Conservation (phyloP, 495 filamentous ascomycete genomes). For the Tetracladium setigerum region DNA sequence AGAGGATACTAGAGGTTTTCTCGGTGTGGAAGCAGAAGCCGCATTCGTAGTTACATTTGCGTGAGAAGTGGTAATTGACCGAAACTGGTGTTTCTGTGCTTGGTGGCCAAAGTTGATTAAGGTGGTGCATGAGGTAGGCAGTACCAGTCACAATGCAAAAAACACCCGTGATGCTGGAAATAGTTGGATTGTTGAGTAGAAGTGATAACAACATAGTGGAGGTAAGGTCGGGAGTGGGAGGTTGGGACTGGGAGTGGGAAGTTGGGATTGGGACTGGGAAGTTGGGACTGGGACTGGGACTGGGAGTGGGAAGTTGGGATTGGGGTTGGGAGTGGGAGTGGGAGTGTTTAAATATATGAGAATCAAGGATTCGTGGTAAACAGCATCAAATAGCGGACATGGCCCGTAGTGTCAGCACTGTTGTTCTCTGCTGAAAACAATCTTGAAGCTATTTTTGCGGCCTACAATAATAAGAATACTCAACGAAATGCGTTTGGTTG, state of each 20-base stretch:
- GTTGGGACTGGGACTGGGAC: too few relatives aligned
- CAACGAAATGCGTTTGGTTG: too few relatives aligned
- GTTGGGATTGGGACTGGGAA: constrained; percentile 1
- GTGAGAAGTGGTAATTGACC: constrained; percentile 42
- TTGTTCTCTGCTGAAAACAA: too few relatives aligned
- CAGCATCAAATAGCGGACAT: too few relatives aligned
- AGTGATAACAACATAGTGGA: constrained; percentile 5
- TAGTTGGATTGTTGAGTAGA: constrained; percentile 3
- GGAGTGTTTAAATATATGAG: too few relatives aligned
- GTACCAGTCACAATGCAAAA: background rate
- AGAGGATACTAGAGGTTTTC: constrained; percentile 32
- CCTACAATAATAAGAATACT: too few relatives aligned
- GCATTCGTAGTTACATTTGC: too few relatives aligned
- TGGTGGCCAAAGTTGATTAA: constrained; percentile 1
- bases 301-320: too few relatives aligned
- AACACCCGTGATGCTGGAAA: constrained; percentile 3
- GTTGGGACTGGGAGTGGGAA: constrained; percentile 1
- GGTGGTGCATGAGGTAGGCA: background rate
- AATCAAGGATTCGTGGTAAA: too few relatives aligned
- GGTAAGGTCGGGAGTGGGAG: background rate
- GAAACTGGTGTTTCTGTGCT: constrained; percentile 28
- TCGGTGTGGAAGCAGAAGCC: constrained; percentile 54
- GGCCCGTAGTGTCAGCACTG: too few relatives aligned
- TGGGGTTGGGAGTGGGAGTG: too few relatives aligned
- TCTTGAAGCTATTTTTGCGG: too few relatives aligned